These are phyloP conservation scores for Tolypocladium pustulatum DNA, from an alignment of 2,329 filamentous ascomycete genomes.

Conservation along the genomic window DNA sequence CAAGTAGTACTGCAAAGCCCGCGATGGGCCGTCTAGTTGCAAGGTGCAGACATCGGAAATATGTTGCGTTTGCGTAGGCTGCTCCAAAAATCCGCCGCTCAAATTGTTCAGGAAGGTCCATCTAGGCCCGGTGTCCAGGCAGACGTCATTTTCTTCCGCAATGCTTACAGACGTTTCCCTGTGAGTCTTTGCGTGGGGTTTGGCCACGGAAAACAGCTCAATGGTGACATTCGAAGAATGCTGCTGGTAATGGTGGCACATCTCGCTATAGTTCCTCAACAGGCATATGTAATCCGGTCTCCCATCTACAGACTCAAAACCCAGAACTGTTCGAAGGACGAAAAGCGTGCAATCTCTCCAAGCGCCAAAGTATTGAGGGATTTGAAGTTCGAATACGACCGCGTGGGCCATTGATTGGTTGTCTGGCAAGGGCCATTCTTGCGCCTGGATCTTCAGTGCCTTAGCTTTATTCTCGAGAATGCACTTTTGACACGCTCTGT, in stretches of 20 bases:
- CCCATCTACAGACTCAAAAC: background rate
- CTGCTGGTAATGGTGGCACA: background rate
- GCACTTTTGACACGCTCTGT: background rate
- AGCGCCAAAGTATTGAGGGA: background rate
- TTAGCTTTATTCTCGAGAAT: background rate
- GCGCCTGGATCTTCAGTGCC: background rate
- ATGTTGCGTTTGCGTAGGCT: background rate
- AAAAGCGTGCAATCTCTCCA: background rate
- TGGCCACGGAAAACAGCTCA: background rate
- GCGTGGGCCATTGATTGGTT: background rate
- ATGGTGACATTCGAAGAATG: background rate
- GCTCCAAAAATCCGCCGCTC: background rate
- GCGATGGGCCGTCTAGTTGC: background rate
- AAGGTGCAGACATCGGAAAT: background rate
- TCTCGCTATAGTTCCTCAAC: background rate
- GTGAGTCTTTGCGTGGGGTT: background rate
- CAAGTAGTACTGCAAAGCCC: background rate
- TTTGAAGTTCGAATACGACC: background rate
- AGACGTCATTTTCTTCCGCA: background rate
- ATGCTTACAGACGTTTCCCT: background rate
- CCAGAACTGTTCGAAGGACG: background rate
- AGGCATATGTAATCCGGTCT: background rate
- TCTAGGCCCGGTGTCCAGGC: background rate
- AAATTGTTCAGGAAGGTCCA: background rate
- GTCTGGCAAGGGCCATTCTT: background rate